Percentiles rank a stretch among this genome's conserved stretches.
Conservation (phyloP, 768 basidiomycete species). For the Tylopilus intermedius region DNA sequence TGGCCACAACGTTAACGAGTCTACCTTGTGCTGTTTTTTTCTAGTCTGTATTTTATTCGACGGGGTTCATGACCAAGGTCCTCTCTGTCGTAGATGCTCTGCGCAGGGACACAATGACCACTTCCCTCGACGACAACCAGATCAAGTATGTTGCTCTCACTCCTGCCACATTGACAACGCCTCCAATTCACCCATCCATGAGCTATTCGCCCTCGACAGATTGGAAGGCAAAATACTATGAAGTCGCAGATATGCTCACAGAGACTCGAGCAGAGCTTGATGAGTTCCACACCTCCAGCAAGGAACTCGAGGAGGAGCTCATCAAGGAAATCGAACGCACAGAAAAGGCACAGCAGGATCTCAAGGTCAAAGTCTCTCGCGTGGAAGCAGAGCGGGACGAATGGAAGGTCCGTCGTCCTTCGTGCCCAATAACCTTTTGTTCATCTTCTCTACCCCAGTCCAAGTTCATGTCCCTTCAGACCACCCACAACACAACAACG, state of each 20-base stretch:
- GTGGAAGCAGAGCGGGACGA: conserved; percentile 78
- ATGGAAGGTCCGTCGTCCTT: conserved; percentile 71
- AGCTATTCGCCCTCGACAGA: conserved; percentile 61
- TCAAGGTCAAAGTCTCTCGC: conserved; percentile 64
- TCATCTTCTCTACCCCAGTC: conserved; percentile 37
- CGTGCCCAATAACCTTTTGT: not conserved
- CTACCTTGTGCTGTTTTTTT: conserved; percentile 20
- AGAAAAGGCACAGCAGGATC: conserved; percentile 78
- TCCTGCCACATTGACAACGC: conserved; percentile 10
- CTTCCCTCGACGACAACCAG: conserved; percentile 60
- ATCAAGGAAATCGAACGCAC: conserved; percentile 86
- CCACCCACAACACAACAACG: conserved; percentile 84
- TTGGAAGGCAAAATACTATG: conserved; percentile 77
- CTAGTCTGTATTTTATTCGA: not conserved
- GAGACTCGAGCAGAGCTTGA: conserved; percentile 83
- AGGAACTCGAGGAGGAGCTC: conserved; percentile 89
- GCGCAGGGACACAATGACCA: conserved; percentile 53
- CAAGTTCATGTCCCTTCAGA: conserved; percentile 86
- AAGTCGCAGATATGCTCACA: conserved; percentile 76
- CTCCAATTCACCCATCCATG: conserved; percentile 15
- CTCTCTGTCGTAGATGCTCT: conserved; percentile 57
- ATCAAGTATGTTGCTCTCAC: conserved; percentile 42
- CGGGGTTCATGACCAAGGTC: conserved; percentile 53
- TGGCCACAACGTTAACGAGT: conserved; percentile 13
- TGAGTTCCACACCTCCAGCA: conserved; percentile 82